Percentiles rank a stretch among this genome's conserved stretches.
phyloP scores from a whole-genome alignment of 805 yeast species.

The Ogataea ganodermae region DNA sequence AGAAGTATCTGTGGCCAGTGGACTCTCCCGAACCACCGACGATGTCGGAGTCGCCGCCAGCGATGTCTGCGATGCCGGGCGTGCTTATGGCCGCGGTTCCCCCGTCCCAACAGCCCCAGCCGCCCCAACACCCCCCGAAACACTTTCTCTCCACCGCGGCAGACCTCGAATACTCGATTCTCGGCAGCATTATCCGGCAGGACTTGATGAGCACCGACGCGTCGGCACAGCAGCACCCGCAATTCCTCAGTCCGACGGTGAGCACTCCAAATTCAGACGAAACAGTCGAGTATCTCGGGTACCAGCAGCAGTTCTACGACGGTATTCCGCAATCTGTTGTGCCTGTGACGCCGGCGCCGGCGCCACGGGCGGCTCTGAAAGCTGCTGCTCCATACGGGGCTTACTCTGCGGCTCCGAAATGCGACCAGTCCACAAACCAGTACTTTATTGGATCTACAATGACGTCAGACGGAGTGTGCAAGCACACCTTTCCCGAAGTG shows the following conservation, averaged over 20 bases:
- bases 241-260: constrained; percentile 38
- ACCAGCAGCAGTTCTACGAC: constrained; percentile 19
- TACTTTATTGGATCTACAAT: constrained; percentile 58
- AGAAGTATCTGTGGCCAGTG: constrained; percentile 59
- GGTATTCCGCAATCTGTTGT: neutral
- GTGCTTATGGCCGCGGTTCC: neutral
- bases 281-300: constrained; percentile 25
- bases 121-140: neutral
- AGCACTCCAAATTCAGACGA: constrained; percentile 36
- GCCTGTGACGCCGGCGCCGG: neutral
- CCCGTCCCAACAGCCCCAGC: neutral
- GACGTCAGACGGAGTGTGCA: constrained; percentile 38
- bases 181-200: constrained; percentile 64
- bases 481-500: constrained; percentile 61
- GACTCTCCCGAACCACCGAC: constrained; percentile 2
- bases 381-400: constrained; percentile 9
- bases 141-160: constrained; percentile 68
- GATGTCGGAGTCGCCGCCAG: constrained; percentile 2
- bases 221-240: constrained; percentile 15
- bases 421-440: constrained; percentile 64
- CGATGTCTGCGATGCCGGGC: neutral
- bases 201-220: constrained; percentile 33
- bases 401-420: constrained; percentile 40
- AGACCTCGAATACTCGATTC: constrained; percentile 67
- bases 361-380: neutral